phyloP scores from a whole-genome alignment of 768 basidiomycete genomes.

The Clitopilus hobsonii region DNA sequence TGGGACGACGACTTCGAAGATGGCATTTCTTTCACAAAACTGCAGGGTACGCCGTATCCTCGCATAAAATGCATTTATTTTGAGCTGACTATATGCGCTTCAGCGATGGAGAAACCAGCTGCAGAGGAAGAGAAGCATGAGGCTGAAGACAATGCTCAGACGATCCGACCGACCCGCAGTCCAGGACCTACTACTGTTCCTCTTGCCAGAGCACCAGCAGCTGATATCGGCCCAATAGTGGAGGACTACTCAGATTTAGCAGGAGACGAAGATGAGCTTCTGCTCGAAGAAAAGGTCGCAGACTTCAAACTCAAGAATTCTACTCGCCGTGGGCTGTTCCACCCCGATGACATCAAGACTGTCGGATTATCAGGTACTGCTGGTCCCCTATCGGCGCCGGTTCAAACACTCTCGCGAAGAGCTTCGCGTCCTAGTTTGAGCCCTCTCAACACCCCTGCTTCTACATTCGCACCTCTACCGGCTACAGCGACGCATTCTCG shows the following conservation, averaged over 20 bases:
- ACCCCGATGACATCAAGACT: constrained; percentile 86
- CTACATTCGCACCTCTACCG: constrained; percentile 18
- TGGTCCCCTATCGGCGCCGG: constrained; percentile 64
- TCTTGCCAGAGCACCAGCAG: constrained; percentile 56
- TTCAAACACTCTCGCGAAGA: constrained; percentile 51
- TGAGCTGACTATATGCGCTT: constrained; percentile 3
- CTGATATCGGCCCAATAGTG: constrained; percentile 61
- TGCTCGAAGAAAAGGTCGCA: constrained; percentile 73
- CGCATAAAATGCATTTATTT: not conserved
- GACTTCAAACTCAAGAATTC: constrained; percentile 85
- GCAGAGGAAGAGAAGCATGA: constrained; percentile 52
- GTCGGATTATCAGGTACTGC: constrained; percentile 51
- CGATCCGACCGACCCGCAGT: constrained; percentile 73
- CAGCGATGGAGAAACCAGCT: constrained; percentile 61
- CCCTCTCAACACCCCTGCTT: constrained; percentile 22
- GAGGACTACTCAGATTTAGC: constrained; percentile 93
- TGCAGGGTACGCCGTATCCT: constrained; percentile 46
- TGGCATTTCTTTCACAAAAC: constrained; percentile 81
- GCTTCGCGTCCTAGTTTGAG: constrained; percentile 47
- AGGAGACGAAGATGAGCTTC: constrained; percentile 67
- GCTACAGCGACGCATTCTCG: constrained; percentile 40
- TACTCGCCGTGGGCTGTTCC: constrained; percentile 71
- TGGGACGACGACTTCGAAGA: constrained; percentile 99
- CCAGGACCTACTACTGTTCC: constrained; percentile 52
- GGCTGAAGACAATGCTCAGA: constrained; percentile 73